Evolutionary conservation across 1,139 yeast species (phyloP).

Genomic region (Pichia sp.): DNA sequence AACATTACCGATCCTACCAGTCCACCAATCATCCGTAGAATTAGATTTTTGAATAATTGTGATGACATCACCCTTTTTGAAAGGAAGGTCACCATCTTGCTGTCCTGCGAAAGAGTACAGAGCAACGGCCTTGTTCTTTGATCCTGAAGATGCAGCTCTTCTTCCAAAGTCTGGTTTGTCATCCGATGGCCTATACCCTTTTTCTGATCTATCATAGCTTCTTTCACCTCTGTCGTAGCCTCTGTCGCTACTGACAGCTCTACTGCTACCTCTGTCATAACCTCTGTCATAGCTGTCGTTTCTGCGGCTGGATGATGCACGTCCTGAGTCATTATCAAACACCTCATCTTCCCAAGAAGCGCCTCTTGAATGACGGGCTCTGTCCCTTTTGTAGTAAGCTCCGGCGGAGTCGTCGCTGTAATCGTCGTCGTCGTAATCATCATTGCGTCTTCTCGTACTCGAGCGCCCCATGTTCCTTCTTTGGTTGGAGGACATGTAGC

Average conservation of each 20-base stretch:
- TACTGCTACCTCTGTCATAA: not conserved
- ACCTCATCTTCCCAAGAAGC: conserved; percentile 83
- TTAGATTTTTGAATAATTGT: conserved; percentile 83
- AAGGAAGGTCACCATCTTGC: conserved; percentile 84
- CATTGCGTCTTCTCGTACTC: conserved; percentile 36
- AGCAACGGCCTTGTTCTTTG: conserved; percentile 76
- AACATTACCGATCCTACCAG: conserved; percentile 76
- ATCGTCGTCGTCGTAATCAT: conserved; percentile 38
- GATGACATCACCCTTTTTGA: conserved; percentile 93
- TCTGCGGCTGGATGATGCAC: conserved; percentile 14
- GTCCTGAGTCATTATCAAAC: conserved; percentile 47
- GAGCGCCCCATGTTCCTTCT: conserved; percentile 4
- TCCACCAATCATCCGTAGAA: conserved; percentile 97
- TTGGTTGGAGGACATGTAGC: conserved; percentile 21
- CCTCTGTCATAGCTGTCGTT: conserved; percentile 2
- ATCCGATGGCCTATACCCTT: conserved; percentile 38
- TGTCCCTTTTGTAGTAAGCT: conserved; percentile 20
- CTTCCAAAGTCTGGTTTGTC: conserved; percentile 48
- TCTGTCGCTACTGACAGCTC: not conserved
- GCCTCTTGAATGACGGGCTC: conserved; percentile 3
- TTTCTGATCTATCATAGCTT: not conserved
- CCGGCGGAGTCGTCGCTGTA: conserved; percentile 26
- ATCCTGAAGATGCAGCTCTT: conserved; percentile 35
- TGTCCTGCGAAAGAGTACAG: conserved; percentile 85
- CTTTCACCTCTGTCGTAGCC: conserved; percentile 10